These are phyloP conservation scores for Hortaea werneckii DNA, from an alignment of 2,329 filamentous ascomycete genomes.

Conservation along the genomic window DNA sequence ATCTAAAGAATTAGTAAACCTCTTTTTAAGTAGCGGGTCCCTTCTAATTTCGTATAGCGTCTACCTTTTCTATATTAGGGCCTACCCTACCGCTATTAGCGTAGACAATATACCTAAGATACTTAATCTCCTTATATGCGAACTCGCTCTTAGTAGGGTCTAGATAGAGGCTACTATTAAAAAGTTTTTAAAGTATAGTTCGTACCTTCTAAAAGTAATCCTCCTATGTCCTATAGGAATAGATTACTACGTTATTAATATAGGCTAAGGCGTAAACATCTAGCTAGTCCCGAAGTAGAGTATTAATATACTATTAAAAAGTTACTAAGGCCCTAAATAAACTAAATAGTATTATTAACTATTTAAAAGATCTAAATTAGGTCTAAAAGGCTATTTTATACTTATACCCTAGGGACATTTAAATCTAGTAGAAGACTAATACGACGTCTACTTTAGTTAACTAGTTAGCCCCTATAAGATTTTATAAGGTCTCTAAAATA, in stretches of 20 bases:
- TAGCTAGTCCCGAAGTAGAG: too few species aligned
- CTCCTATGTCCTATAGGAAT: too few species aligned
- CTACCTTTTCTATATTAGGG: conserved; percentile 3
- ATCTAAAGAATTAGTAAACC: conserved; percentile 14
- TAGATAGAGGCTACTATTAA: too few species aligned
- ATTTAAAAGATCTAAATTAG: conserved; percentile 8
- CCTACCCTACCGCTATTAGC: conserved; percentile 7
- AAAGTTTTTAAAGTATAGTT: too few species aligned
- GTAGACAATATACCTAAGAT: conserved; percentile 3
- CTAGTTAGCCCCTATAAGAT: conserved; percentile 1
- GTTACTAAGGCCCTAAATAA: conserved; percentile 9
- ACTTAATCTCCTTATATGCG: conserved; percentile 2
- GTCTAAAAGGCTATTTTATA: conserved; percentile 2
- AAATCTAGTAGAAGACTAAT: conserved; percentile 1
- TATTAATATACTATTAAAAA: too few species aligned
- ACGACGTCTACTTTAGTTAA: conserved; percentile 1
- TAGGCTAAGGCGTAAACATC: too few species aligned
- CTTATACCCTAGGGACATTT: background rate
- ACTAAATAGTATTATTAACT: conserved; percentile 13
- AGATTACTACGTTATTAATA: too few species aligned
- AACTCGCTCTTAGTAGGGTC: conserved; percentile 3
- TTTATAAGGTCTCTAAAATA: conserved; percentile 2
- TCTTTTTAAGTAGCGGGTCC: conserved; percentile 2
- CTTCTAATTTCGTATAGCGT: background rate
- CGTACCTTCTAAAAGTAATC: too few species aligned